phyloP scores from a whole-genome alignment of 345 rosid species.

The Pugionium cornutum region DNA sequence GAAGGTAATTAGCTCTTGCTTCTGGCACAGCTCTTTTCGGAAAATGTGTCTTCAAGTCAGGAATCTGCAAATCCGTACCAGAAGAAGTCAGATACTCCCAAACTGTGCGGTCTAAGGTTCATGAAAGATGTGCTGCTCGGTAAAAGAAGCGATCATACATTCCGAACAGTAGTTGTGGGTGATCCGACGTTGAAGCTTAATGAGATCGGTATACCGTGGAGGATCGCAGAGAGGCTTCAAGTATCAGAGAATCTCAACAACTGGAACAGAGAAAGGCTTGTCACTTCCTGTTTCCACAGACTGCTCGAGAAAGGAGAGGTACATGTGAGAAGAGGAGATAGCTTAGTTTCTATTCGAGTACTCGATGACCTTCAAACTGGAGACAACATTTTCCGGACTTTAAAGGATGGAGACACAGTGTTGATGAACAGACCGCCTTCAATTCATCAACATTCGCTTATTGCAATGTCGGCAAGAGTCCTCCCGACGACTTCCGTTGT shows the following conservation, averaged over 20 bases:
- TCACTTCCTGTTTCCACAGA: slow-evolving; percentile 45
- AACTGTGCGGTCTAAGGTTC: slow-evolving; percentile 76
- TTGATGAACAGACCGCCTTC: slow-evolving; percentile 94
- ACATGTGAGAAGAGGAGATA: slow-evolving; percentile 61
- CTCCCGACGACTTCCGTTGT: slow-evolving; percentile 72
- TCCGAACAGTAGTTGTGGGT: slow-evolving; percentile 88
- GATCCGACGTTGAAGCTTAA: slow-evolving; percentile 67
- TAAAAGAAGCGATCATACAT: slow-evolving; percentile 77
- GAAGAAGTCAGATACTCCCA: slow-evolving; percentile 50
- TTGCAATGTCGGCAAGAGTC: slow-evolving; percentile 70
- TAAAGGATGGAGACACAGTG: slow-evolving; percentile 72
- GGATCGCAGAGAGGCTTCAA: slow-evolving; percentile 71
- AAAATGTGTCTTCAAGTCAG: slow-evolving; percentile 46
- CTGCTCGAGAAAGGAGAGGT: slow-evolving; percentile 64
- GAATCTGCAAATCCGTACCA: slow-evolving; percentile 47
- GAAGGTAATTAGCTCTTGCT: slow-evolving; percentile 2
- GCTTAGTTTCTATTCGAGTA: slow-evolving; percentile 48
- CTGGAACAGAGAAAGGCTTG: slow-evolving; percentile 68
- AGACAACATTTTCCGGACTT: slow-evolving; percentile 63
- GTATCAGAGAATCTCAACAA: slow-evolving; percentile 67
- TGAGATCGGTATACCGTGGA: slow-evolving; percentile 87
- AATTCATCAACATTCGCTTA: slow-evolving; percentile 85
- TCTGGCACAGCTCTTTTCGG: slow-evolving; percentile 56
- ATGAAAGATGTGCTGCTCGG: slow-evolving; percentile 90
- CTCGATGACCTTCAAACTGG: slow-evolving; percentile 58